Evolutionary conservation across 495 filamentous ascomycete species (phyloP), one percentile per base, ranked within the genome.

Genomic region (Thermothielavioides terrestris): DNA sequence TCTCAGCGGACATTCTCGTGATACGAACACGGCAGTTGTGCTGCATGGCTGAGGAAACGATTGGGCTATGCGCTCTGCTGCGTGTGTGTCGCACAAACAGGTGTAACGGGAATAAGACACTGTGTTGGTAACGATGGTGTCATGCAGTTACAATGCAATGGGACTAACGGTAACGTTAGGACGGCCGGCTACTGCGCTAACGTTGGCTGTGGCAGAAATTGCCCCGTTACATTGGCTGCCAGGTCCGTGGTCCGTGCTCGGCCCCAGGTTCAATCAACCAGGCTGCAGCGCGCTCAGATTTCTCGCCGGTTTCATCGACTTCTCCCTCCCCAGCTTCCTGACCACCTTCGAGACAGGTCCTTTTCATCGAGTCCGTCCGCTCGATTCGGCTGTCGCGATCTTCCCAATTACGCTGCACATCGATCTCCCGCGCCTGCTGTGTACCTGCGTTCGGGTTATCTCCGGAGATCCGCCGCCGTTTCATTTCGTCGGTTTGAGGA

Each of bases 241-340:
- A 15, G 40, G 0, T 2, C 4, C 38, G 10, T 46, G 43, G 26
- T 37, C 32, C 41, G 27, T 44, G 37, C 47, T 6, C 39, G 18
- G 4, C 21, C 8, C n/a, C 25, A 22, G 27, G 20, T 31, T 18
- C 20, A 45, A 6, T 32, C 26, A 39, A 18, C 56, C 52, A 62
- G 59, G 59, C 59, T 61, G 42, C 57, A 55, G 52, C 30, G 49
- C 37, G 34, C 39, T 38, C 31, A 39, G 49, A 52, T 54, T 49
- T 50, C 53, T 45, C 42, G n/a, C 31, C 44, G 41, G 64, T 67
- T 67, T 64, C 61, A 63, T 54, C 62, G 45, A 48, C 56, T 26
- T 52, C 49, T 56, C 42, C 50, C 44, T 57, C 56, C 59, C 53
- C 34, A 46, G 42, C 26, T 52, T 56, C 47, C 51, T 50, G 57